Base-by-base conservation (phyloP, 2,329 filamentous ascomycete species). In the Didymella arachidicola region DNA sequence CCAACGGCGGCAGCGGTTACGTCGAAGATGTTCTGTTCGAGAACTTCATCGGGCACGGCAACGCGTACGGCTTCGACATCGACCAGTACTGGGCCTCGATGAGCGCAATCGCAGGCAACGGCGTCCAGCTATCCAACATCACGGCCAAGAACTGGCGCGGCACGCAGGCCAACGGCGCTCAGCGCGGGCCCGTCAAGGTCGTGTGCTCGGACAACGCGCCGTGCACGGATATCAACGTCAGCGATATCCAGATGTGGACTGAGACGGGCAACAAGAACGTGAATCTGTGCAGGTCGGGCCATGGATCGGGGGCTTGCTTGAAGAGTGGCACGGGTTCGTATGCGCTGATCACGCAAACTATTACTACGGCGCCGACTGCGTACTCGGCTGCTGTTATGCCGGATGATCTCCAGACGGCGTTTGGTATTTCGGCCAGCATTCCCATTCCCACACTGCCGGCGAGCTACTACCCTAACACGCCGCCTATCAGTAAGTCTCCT, bases 21-120 rank as follows among this genome's bases (percentile, higher is more conserved):
- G 80, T 87, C 4, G 78, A 78, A 41, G 81, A 86, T 62, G 75
- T 79, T 14, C 66, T 79, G 1, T 79, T 87, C 39, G 81, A 84
- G 65, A 86, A 86, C 75, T 88, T 87, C 72, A 83, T 85, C 70
- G 85, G 86, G 38, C 84, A 85, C 70, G 74, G 77, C 57, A 88
- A 87, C 60, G 84, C 85, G 3, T 87, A 87, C 75, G 81, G 80
- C 11, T 75, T 86, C 25, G 77, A 87, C 69, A 79, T 87, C 53
- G 81, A 87, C 72, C 77, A 82, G 54, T 79, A 82, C 65, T 87
- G 84, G 84, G 69, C 71, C 29, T 77, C 76, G 54, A 80, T 81
- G 77, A 66, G 59, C 36, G 62, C 72, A 0, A 69, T 76, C 3
- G 62, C 70, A 1, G 85, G 85, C 25, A 65, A 80, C 61, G 85